Evolutionary conservation across 257 asterid species (phyloP).

Genomic region (Schizonepeta tenuifolia): DNA sequence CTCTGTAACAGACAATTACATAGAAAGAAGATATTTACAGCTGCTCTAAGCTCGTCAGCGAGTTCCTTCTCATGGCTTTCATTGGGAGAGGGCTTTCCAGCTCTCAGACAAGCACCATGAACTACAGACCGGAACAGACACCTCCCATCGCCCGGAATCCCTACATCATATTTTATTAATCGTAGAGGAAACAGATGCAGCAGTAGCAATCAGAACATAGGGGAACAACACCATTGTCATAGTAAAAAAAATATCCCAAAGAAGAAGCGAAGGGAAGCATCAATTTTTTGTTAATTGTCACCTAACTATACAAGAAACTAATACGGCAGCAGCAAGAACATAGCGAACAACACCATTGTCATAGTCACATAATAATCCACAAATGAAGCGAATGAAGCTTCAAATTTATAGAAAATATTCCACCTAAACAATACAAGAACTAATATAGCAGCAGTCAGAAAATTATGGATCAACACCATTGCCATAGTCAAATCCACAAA

Average conservation of each 20-base stretch:
- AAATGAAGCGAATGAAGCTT: neutral
- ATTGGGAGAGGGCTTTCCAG: slow-evolving; percentile 63
- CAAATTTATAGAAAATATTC: neutral
- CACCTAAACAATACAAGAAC: slow-evolving; percentile 1
- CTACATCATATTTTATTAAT: slow-evolving; percentile 39
- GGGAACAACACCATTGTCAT: neutral
- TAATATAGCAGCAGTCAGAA: neutral
- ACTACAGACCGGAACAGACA: slow-evolving; percentile 78
- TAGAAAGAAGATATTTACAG: slow-evolving; percentile 37
- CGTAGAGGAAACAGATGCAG: neutral
- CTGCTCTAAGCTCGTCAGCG: slow-evolving; percentile 75
- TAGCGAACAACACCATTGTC: neutral
- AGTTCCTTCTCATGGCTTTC: slow-evolving; percentile 62
- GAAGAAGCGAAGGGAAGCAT: slow-evolving; percentile 1
- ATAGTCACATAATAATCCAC: neutral
- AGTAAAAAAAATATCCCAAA: neutral
- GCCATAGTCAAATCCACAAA: neutral
- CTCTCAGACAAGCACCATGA: slow-evolving; percentile 66
- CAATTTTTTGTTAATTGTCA: slow-evolving; percentile 17
- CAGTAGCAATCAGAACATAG: neutral
- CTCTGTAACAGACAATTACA: slow-evolving; percentile 4
- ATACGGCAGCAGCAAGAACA: neutral
- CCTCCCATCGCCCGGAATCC: slow-evolving; percentile 83
- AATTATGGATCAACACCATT: neutral
- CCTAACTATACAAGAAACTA: neutral